phyloP scores from a whole-genome alignment of 108 stramenopile species.

The Pseudonitzschia pungens region DNA sequence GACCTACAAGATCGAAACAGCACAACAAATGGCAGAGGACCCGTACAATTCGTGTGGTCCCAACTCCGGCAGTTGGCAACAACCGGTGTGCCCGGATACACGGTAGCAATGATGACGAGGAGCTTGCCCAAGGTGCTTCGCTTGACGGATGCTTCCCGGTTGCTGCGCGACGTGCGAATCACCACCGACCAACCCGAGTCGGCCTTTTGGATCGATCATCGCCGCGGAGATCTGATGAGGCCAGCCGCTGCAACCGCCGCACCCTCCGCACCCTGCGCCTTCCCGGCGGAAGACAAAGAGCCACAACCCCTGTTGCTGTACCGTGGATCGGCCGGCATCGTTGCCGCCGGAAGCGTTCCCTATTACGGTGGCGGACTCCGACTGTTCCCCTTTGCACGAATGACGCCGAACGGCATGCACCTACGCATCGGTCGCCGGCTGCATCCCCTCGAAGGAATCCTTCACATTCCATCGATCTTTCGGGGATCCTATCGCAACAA shows the following conservation, averaged over 20 bases:
- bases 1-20: constrained; percentile 54
- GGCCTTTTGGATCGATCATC: constrained; percentile 71
- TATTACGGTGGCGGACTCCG: constrained; percentile 72
- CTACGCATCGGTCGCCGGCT: constrained; percentile 58
- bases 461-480: constrained; percentile 66
- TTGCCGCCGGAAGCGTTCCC: constrained; percentile 60
- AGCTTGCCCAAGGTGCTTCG: constrained; percentile 58
- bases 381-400: constrained; percentile 69
- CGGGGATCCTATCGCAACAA: constrained; percentile 56
- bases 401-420: constrained; percentile 28
- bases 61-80: neutral
- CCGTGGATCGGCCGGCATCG: constrained; percentile 59
- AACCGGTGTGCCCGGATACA: constrained; percentile 61
- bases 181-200: constrained; percentile 42
- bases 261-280: neutral
- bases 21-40: constrained; percentile 8
- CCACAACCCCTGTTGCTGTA: constrained; percentile 34
- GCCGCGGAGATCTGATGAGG: constrained; percentile 62
- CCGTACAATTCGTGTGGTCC: no score
- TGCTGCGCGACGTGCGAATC: constrained; percentile 42
- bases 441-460: constrained; percentile 54
- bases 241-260: neutral
- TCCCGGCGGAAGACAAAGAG: neutral
- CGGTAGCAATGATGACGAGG: constrained; percentile 53
- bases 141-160: constrained; percentile 33